phyloP scores from a whole-genome alignment of 225 moss, liverwort and hornwort species.

The Climacium dendroides region DNA sequence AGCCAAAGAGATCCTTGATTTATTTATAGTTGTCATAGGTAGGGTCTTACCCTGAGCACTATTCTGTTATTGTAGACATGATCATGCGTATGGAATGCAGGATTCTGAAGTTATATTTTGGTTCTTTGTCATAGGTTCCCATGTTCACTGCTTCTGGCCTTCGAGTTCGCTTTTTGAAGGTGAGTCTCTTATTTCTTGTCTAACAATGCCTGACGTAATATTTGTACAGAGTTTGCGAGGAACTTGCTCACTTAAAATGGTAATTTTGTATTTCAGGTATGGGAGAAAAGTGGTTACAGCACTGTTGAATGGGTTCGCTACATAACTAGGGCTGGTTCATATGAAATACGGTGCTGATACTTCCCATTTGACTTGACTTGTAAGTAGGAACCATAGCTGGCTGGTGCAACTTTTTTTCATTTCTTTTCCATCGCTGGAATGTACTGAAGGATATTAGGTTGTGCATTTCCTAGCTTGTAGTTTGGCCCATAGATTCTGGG shows the following conservation, averaged over 20 bases:
- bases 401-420: neutral
- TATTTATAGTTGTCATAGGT: neutral
- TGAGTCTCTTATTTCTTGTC: neutral
- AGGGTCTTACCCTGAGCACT: neutral
- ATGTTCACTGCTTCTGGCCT: slow-evolving; percentile 92
- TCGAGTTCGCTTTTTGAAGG: slow-evolving; percentile 80
- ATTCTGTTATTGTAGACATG: neutral
- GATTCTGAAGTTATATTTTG: neutral
- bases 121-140: slow-evolving; percentile 41
- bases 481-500: slow-evolving; percentile 7
- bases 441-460: neutral
- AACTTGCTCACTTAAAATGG: neutral
- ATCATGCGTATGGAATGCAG: neutral
- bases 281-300: slow-evolving; percentile 98
- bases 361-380: neutral
- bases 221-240: neutral
- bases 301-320: slow-evolving; percentile 99
- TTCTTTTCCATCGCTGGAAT: neutral
- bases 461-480: slow-evolving; percentile 6
- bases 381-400: slow-evolving; percentile 8
- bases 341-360: slow-evolving; percentile 87
- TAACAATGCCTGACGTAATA: neutral
- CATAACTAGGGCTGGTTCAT: slow-evolving; percentile 94
- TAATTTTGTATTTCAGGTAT: slow-evolving; percentile 38
- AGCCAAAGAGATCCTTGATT: neutral